Base-by-base conservation (phyloP, 2,329 filamentous ascomycete species). In the Ophiostoma sp. region DNA sequence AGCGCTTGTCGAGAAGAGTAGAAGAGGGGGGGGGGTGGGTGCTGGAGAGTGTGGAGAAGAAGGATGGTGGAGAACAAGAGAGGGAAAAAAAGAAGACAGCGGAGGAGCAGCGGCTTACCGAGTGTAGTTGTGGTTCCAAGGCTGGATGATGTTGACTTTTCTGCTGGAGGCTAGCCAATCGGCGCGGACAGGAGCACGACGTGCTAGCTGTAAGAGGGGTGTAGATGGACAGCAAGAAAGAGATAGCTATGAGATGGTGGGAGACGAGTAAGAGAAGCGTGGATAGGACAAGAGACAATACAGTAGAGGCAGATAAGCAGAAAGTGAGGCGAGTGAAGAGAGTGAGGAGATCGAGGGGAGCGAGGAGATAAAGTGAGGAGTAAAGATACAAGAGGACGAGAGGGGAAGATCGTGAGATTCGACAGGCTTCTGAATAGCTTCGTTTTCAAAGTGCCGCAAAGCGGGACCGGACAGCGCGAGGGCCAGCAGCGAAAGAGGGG, bases 21-120 rank as follows among this genome's bases (percentile, higher is more conserved):
- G 40, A 38, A 45, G 40, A n/a, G n/a, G 18, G 8, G 58, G 12
- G 42, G 45, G 14, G 38, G 60, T 60, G 52, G 18, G 27, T 60
- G 68, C 40, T 69, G 66, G 62, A 67, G 68, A 65, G 64, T 69
- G 68, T 65, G 64, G 45, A 66, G 64, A 65, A 40, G 45, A 62
- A 60, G 63, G 42, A 11, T 64, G 63, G 44, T 49, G 42, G 64
- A 47, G n/a, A 64, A 41, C n/a, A 18, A 8, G 18, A 47, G 45
- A 12, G n/a, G 27, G 18, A 42, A 14, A 63, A 44, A 18, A 27
- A 14, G 3, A 55, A 27, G 14, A 27, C 18, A 16, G 40, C 38
- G 36, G 27, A 12, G n/a, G 60, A 18, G 18, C 4, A 18, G 14
- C 8, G n/a, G 9, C 2, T 18, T 42, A 42, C 38, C 60, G 60